Conservation (phyloP, 2,329 filamentous ascomycete species). For the Uncinocarpus reesii region DNA sequence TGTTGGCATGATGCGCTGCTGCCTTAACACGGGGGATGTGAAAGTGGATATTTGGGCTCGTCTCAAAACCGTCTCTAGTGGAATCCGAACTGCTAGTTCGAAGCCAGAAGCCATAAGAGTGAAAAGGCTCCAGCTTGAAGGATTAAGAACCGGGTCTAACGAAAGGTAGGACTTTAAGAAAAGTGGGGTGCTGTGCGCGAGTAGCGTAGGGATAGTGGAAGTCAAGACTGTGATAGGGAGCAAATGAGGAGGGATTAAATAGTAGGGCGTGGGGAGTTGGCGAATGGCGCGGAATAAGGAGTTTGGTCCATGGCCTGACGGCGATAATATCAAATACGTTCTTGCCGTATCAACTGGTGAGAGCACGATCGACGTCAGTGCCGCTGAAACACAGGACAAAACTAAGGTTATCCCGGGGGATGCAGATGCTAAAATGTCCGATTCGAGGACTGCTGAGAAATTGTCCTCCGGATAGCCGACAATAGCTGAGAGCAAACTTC, state of each 20-base stretch:
- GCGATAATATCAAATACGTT: conserved; percentile 75
- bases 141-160: conserved; percentile 71
- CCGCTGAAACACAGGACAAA: conserved; percentile 57
- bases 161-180: conserved; percentile 74
- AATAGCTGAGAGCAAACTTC: conserved; percentile 79
- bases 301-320: conserved; percentile 61
- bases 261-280: conserved; percentile 59
- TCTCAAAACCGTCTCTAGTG: conserved; percentile 81
- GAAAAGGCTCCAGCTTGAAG: conserved; percentile 68
- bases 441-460: conserved; percentile 45
- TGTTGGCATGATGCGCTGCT: conserved; percentile 21
- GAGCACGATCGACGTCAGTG: conserved; percentile 65
- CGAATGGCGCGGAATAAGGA: conserved; percentile 69
- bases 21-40: conserved; percentile 43
- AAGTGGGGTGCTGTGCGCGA: conserved; percentile 73
- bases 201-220: conserved; percentile 69
- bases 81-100: conserved; percentile 77
- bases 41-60: conserved; percentile 73
- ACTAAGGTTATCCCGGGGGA: conserved; percentile 72
- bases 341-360: conserved; percentile 83
- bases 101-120: conserved; percentile 70
- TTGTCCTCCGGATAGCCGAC: conserved; percentile 78
- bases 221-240: conserved; percentile 78
- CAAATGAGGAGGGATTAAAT: conserved; percentile 59
- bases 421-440: conserved; percentile 67